A percentile compares a stretch with the other conserved stretches of the same genome.
Conservation (phyloP, 345 rosid species). For the Tarenaya hassleriana region DNA sequence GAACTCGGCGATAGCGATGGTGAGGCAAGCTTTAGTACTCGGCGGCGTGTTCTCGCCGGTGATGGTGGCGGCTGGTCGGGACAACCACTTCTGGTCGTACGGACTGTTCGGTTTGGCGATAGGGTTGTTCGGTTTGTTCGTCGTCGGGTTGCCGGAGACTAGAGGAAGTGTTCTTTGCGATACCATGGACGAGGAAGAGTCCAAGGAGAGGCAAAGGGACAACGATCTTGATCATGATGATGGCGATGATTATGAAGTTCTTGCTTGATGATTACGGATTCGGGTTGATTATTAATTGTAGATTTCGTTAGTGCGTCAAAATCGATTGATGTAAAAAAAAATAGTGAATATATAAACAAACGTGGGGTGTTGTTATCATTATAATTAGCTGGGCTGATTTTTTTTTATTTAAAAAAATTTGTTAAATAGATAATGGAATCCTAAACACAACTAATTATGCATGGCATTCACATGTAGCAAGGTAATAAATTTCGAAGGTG, state of each 20-base stretch:
- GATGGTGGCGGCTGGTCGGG: conserved; percentile 47
- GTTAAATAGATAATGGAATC: no score
- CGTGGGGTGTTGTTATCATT: no score
- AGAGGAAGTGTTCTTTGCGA: conserved; percentile 41
- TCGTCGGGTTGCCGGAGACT: conserved; percentile 56
- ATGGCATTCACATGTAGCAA: no score
- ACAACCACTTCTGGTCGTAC: conserved; percentile 36
- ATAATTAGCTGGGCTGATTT: no score
- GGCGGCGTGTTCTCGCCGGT: conserved; percentile 53
- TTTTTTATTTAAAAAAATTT: no score
- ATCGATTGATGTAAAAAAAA: no score
- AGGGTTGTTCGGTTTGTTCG: conserved; percentile 45
- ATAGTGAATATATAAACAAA: no score
- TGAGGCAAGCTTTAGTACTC: conserved; percentile 51
- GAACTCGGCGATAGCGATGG: conserved; percentile 56
- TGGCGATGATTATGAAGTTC: conserved; percentile 11
- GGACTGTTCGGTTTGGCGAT: conserved; percentile 56
- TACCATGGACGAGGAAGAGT: conserved; percentile 63
- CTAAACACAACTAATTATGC: no score
- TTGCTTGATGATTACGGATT: no score
- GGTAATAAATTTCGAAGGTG: no score
- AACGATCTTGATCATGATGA: neutral
- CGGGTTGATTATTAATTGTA: no score
- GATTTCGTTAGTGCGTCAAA: no score
- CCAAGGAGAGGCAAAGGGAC: conserved; percentile 18